Evolutionary conservation across 768 basidiomycete genomes (phyloP).

Genomic region (Boletellus ananiceps): DNA sequence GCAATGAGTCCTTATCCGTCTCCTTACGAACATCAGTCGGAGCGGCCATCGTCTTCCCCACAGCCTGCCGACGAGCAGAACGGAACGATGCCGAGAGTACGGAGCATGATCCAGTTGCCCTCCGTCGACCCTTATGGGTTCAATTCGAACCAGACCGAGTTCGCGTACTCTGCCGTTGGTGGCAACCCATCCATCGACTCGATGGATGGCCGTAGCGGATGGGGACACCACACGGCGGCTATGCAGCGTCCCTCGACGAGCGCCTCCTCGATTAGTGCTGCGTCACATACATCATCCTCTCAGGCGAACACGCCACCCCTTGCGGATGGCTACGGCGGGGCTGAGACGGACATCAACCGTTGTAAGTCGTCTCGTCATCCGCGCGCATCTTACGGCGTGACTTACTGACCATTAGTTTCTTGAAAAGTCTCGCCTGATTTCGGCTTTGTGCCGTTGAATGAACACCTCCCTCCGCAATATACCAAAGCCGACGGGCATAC

Average conservation of each 20-base stretch:
- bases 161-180: constrained; percentile 70
- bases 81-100: constrained; percentile 59
- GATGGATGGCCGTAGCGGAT: constrained; percentile 39
- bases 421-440: constrained; percentile 75
- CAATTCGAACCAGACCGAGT: constrained; percentile 65
- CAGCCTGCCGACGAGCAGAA: constrained; percentile 53
- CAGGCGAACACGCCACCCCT: constrained; percentile 81
- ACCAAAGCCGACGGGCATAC: constrained; percentile 51
- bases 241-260: constrained; percentile 61
- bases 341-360: constrained; percentile 74
- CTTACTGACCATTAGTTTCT: constrained; percentile 45
- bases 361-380: constrained; percentile 53
- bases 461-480: constrained; percentile 64
- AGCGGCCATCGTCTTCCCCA: constrained; percentile 68
- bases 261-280: constrained; percentile 71
- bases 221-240: constrained; percentile 31
- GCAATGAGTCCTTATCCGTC: constrained; percentile 85
- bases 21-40: constrained; percentile 67
- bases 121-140: constrained; percentile 67
- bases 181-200: constrained; percentile 37
- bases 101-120: constrained; percentile 81
- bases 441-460: constrained; percentile 79
- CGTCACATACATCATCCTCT: constrained; percentile 71
- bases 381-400: constrained; percentile 34
- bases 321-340: constrained; percentile 52